A percentile compares a stretch with the other conserved stretches of the same genome.
Evolutionary conservation across 202 grass and related monocot genomes (phyloP).

Genomic region (Brachypodium distachyon): DNA sequence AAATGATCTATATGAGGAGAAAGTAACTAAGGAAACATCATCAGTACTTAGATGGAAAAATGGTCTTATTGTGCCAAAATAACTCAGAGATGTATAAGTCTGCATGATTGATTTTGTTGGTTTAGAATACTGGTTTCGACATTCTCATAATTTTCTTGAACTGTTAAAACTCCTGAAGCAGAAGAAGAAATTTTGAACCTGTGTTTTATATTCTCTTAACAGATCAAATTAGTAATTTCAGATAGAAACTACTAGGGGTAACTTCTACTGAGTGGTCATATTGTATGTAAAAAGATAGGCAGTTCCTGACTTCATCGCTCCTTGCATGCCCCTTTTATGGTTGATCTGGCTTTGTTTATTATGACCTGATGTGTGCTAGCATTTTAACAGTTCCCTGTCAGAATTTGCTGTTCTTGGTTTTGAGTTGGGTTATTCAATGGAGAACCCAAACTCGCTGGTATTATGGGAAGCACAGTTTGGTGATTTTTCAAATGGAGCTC

Average conservation of each 20-base stretch:
- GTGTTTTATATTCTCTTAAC: background rate
- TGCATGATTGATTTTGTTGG: background rate
- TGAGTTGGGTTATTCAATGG: conserved; percentile 96
- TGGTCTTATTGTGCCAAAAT: background rate
- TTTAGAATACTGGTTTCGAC: background rate
- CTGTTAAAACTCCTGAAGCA: background rate
- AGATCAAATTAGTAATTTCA: background rate
- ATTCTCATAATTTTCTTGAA: background rate
- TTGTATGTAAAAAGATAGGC: background rate
- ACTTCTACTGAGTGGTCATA: background rate
- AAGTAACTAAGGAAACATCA: background rate
- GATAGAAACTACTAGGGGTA: background rate
- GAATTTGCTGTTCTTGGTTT: conserved; percentile 94
- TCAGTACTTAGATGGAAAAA: background rate
- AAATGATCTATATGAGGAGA: background rate
- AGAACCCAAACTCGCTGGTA: conserved; percentile 90
- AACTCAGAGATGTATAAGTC: background rate
- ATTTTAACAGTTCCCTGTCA: conserved; percentile 73
- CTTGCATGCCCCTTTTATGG: background rate
- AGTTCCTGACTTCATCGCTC: background rate
- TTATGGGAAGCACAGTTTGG: conserved; percentile 98
- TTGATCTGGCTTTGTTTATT: conserved; percentile 14
- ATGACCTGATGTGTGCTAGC: conserved; percentile 15
- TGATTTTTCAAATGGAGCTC: conserved; percentile 95
- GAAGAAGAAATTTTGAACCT: background rate